Evolutionary conservation across 2,329 filamentous ascomycete genomes (phyloP).

Genomic region (Torrubiellomyces zombiae): DNA sequence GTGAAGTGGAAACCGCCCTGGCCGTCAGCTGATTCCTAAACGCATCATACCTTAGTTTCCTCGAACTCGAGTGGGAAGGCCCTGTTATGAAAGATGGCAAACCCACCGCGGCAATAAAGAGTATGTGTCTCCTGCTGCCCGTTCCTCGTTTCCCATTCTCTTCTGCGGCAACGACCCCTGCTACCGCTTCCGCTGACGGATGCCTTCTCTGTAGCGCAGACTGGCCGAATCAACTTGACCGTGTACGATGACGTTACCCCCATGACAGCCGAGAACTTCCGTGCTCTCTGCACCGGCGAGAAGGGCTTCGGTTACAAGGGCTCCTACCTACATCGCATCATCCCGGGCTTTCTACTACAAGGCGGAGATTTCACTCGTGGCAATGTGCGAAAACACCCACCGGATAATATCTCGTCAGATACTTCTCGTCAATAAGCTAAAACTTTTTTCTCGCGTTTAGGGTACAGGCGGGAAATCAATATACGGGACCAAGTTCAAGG

Average conservation of each 20-base stretch:
- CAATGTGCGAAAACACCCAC: conserved; percentile 46
- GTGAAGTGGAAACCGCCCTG: too few relatives aligned
- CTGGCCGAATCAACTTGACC: conserved; percentile 72
- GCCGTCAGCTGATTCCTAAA: too few relatives aligned
- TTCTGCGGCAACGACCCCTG: too few relatives aligned
- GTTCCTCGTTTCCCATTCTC: too few relatives aligned
- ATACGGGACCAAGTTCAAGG: conserved; percentile 85
- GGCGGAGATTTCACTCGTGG: conserved; percentile 88
- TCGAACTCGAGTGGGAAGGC: conserved; percentile 59
- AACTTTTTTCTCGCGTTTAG: too few relatives aligned
- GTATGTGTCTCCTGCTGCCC: too few relatives aligned
- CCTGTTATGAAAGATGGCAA: conserved; percentile 47
- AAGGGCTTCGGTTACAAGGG: conserved; percentile 71
- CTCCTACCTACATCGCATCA: conserved; percentile 84
- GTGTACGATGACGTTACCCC: conserved; percentile 77
- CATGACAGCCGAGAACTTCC: conserved; percentile 78
- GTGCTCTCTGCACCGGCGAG: conserved; percentile 63
- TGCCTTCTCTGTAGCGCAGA: too few relatives aligned
- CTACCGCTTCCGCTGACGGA: too few relatives aligned
- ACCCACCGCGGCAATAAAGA: too few relatives aligned
- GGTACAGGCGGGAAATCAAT: conserved; percentile 86
- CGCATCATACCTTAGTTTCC: too few relatives aligned
- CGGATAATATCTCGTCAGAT: too few relatives aligned
- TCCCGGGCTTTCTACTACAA: conserved; percentile 88
- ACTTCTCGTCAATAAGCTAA: too few relatives aligned